phyloP scores from a whole-genome alignment of 2,329 filamentous ascomycete genomes.

The Epichloe gansuensis region DNA sequence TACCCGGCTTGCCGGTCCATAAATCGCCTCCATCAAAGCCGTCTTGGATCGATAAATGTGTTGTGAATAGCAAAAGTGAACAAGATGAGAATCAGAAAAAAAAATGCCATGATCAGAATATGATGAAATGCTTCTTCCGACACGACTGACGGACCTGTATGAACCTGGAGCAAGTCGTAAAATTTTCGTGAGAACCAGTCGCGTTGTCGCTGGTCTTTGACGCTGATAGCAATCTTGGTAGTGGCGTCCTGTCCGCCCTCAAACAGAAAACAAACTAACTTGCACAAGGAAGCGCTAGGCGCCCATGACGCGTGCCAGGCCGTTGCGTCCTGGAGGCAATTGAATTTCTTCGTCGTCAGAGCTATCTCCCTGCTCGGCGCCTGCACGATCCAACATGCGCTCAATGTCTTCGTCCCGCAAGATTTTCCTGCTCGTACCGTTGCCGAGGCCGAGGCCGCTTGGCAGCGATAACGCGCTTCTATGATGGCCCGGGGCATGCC shows the following conservation, averaged over 20 bases:
- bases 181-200: too few relatives aligned
- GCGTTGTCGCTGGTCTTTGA: not conserved
- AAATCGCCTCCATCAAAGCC: too few relatives aligned
- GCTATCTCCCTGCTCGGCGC: conserved; percentile 35
- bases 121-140: too few relatives aligned
- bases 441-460: conserved; percentile 31
- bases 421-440: conserved; percentile 22
- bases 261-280: not conserved
- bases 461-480: conserved; percentile 34
- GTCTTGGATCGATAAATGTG: too few relatives aligned
- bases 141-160: too few relatives aligned
- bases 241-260: not conserved
- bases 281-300: conserved; percentile 7
- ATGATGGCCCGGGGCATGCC: conserved; percentile 30
- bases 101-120: too few relatives aligned
- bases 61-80: too few relatives aligned
- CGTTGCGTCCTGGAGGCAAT: conserved; percentile 25
- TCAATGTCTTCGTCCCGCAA: conserved; percentile 45
- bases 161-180: too few relatives aligned
- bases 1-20: too few relatives aligned
- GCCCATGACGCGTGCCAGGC: conserved; percentile 18
- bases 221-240: too few relatives aligned
- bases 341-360: conserved; percentile 47
- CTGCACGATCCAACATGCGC: conserved; percentile 41
- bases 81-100: too few relatives aligned